A percentile compares a stretch with the other conserved stretches of the same genome.
Conservation (phyloP, 2,329 filamentous ascomycete species). For the Pseudogymnoascus sp. region DNA sequence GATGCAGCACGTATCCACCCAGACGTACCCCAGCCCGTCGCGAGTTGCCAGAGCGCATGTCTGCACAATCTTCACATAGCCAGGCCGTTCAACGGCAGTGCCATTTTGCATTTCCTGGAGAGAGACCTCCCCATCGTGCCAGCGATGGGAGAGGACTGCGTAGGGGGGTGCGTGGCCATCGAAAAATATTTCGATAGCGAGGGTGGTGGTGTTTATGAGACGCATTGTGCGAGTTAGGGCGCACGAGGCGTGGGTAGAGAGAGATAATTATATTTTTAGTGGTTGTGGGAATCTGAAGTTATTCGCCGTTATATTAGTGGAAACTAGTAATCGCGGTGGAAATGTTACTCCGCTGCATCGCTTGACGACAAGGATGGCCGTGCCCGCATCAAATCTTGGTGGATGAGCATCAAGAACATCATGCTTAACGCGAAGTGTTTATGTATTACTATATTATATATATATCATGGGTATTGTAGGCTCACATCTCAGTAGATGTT, state of each 20-base stretch:
- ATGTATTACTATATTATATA: background rate
- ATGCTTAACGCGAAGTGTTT: background rate
- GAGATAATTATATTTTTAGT: background rate
- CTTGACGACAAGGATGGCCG: background rate
- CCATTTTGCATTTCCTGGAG: slow-evolving; percentile 20
- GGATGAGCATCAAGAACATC: background rate
- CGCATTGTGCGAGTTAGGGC: slow-evolving; percentile 7
- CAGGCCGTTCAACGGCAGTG: slow-evolving; percentile 17
- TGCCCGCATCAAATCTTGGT: background rate
- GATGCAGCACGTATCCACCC: slow-evolving; percentile 19
- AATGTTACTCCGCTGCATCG: slow-evolving; percentile 1
- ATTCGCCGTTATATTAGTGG: background rate
- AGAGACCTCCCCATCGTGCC: slow-evolving; percentile 25
- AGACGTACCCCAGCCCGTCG: slow-evolving; percentile 10
- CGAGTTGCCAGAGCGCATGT: slow-evolving; percentile 10
- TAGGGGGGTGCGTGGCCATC: slow-evolving; percentile 20
- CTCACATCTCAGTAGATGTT: background rate
- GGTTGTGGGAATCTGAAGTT: background rate
- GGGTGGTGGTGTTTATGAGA: slow-evolving; percentile 12
- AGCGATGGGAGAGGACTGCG: slow-evolving; percentile 28
- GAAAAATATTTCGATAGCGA: slow-evolving; percentile 12
- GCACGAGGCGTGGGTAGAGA: background rate
- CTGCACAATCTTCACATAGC: slow-evolving; percentile 11
- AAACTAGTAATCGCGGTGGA: slow-evolving; percentile 2
- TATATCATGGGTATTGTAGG: background rate